Conservation (phyloP, 2,329 filamentous ascomycete genomes). For the Pseudonectria buxi region DNA sequence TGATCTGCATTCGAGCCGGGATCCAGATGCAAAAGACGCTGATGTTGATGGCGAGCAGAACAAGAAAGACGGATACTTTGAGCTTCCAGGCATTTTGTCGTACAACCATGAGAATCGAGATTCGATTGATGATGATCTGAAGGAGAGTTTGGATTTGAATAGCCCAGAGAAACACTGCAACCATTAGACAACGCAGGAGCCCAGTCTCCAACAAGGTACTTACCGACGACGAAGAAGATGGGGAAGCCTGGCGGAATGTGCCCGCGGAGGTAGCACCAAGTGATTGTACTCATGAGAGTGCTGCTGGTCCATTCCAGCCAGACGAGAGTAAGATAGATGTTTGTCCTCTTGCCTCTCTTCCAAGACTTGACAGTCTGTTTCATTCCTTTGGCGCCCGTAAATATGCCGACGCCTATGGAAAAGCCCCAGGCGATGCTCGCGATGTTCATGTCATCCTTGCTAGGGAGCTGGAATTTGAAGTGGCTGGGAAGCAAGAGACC, state of each 20-base stretch:
- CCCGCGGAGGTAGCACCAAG: constrained; percentile 18
- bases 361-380: constrained; percentile 11
- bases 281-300: constrained; percentile 13
- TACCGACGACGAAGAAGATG: too few relatives aligned
- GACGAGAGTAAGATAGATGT: constrained; percentile 14
- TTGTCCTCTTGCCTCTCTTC: constrained; percentile 9
- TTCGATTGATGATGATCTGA: constrained; percentile 47
- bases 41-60: constrained; percentile 40
- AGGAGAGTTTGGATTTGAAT: too few relatives aligned
- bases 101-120: constrained; percentile 37
- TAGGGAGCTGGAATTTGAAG: too few relatives aligned
- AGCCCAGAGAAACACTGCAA: too few relatives aligned
- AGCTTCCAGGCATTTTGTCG: constrained; percentile 27
- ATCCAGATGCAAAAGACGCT: constrained; percentile 47
- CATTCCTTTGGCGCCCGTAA: constrained; percentile 6
- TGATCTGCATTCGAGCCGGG: constrained; percentile 37
- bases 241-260: constrained; percentile 19
- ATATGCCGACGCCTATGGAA: constrained; percentile 12
- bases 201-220: too few relatives aligned
- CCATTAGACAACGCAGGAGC: too few relatives aligned
- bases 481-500: too few relatives aligned
- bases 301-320: constrained; percentile 19
- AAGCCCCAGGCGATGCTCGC: constrained; percentile 21
- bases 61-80: constrained; percentile 37
- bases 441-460: constrained; percentile 15